Conservation (phyloP, 495 filamentous ascomycete genomes). For the Penicillium waksmanii region DNA sequence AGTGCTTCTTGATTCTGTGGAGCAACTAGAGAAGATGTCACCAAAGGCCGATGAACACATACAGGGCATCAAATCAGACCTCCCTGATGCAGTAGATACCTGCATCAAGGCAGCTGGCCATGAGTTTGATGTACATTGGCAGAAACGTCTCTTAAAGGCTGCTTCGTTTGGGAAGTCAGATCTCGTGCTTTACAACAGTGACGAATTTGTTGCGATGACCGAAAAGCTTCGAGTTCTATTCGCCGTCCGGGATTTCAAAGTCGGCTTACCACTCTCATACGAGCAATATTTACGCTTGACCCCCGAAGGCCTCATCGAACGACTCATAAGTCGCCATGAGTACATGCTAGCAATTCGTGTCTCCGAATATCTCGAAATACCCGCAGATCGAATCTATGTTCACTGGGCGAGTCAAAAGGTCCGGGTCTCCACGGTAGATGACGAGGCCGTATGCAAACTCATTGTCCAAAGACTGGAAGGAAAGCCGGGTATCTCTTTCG, state of each 20-base stretch:
- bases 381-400: slow-evolving; percentile 88
- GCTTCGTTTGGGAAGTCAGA: slow-evolving; percentile 98
- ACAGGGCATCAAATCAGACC: slow-evolving; percentile 81
- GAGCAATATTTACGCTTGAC: slow-evolving; percentile 88
- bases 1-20: slow-evolving; percentile 87
- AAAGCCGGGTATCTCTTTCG: slow-evolving; percentile 91
- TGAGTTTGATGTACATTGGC: slow-evolving; percentile 88
- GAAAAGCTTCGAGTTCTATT: slow-evolving; percentile 92
- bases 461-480: slow-evolving; percentile 86
- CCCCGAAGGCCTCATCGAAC: slow-evolving; percentile 81
- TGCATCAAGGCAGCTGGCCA: slow-evolving; percentile 91
- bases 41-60: slow-evolving; percentile 98
- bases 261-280: slow-evolving; percentile 89
- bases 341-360: slow-evolving; percentile 89
- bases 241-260: slow-evolving; percentile 85
- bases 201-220: slow-evolving; percentile 98
- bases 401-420: slow-evolving; percentile 98
- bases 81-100: slow-evolving; percentile 88
- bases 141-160: slow-evolving; percentile 92
- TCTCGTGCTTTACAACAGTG: slow-evolving; percentile 92
- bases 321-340: slow-evolving; percentile 85
- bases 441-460: slow-evolving; percentile 82
- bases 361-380: slow-evolving; percentile 84
- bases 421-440: slow-evolving; percentile 77
- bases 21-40: slow-evolving; percentile 89